phyloP scores from a whole-genome alignment of 805 yeast species.

The Tetrapisispora nanseiensis region DNA sequence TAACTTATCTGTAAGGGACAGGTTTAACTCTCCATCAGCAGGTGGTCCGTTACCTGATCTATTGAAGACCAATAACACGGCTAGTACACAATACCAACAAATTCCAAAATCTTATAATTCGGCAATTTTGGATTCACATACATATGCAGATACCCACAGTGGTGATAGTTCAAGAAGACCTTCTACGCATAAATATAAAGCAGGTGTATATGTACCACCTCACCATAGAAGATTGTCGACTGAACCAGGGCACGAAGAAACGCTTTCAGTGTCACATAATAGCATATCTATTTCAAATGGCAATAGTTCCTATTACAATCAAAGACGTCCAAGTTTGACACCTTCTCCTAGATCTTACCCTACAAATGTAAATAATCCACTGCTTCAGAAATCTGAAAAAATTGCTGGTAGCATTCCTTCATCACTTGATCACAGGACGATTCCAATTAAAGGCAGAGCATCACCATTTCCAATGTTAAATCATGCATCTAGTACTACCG shows the following conservation, averaged over 20 bases:
- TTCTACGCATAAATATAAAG: constrained; percentile 12
- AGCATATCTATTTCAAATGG: constrained; percentile 11
- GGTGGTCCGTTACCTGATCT: constrained; percentile 22
- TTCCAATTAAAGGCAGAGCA: not conserved
- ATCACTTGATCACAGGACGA: not conserved
- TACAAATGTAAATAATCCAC: not conserved
- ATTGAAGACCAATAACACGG: constrained; percentile 13
- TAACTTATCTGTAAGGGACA: constrained; percentile 13
- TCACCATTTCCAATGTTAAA: constrained; percentile 11
- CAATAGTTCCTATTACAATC: constrained; percentile 4
- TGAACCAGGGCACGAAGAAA: constrained; percentile 16
- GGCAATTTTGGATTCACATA: not conserved
- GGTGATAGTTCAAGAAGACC: constrained; percentile 3
- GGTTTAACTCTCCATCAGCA: constrained; percentile 6
- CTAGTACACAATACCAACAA: not conserved
- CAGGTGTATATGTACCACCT: constrained; percentile 40
- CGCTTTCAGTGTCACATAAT: constrained; percentile 17
- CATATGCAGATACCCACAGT: not conserved
- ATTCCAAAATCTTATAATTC: not conserved
- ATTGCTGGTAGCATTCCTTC: not conserved
- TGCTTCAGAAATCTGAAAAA: not conserved
- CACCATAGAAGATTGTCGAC: constrained; percentile 37
- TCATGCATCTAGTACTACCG: constrained; percentile 21
- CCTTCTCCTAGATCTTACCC: constrained; percentile 4
- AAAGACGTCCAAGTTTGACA: constrained; percentile 6